A percentile compares a stretch with the other conserved stretches of the same genome.
Conservation (phyloP, 352 stramenopile genomes). For the Salisapilia sapeloensis region DNA sequence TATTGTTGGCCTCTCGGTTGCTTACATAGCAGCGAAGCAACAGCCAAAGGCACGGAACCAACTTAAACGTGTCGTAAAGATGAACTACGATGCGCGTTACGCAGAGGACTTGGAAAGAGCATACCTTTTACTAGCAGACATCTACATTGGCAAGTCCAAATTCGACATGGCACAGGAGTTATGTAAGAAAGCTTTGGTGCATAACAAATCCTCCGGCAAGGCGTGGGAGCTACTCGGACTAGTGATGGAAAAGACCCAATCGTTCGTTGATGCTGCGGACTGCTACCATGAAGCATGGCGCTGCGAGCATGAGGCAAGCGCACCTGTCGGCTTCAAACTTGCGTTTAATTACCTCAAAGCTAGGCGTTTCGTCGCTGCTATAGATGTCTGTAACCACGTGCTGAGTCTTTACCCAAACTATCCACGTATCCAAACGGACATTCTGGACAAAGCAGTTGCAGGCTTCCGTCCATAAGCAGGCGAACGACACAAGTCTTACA, state of each 20-base stretch:
- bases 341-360: conserved; percentile 94
- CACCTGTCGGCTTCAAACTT: conserved; percentile 87
- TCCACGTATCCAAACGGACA: conserved; percentile 88
- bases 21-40: conserved; percentile 88
- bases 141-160: conserved; percentile 85
- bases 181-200: conserved; percentile 83
- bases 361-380: conserved; percentile 77
- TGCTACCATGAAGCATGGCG: conserved; percentile 85
- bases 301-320: conserved; percentile 69
- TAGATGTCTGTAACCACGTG: conserved; percentile 89
- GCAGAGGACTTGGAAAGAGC: conserved; percentile 88
- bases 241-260: conserved; percentile 91
- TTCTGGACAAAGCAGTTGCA: conserved; percentile 83
- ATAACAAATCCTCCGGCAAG: conserved; percentile 85
- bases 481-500: too few species aligned
- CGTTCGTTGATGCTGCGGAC: conserved; percentile 85
- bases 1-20: conserved; percentile 75
- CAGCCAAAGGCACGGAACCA: conserved; percentile 86
- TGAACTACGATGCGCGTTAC: conserved; percentile 76
- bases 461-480: conserved; percentile 70
- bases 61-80: conserved; percentile 91
- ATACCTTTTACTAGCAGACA: conserved; percentile 87
- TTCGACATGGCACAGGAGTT: conserved; percentile 88
- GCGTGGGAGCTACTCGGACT: conserved; percentile 88
- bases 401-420: conserved; percentile 89